A percentile compares a stretch with the other conserved stretches of the same genome.
Conservation (phyloP, 2,329 filamentous ascomycete genomes). For the Monosporascus sp. region DNA sequence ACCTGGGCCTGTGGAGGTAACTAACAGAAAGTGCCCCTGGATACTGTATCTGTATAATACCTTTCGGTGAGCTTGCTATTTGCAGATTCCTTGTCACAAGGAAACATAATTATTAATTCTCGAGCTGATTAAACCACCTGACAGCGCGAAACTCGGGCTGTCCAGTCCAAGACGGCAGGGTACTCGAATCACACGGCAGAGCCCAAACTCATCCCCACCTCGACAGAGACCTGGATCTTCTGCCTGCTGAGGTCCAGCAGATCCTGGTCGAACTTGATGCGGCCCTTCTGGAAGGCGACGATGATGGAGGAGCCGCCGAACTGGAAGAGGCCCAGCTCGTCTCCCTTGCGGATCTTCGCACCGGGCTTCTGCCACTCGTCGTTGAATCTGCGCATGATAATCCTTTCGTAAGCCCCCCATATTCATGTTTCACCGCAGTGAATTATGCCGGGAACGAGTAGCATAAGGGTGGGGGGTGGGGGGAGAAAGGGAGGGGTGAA, state of each 20-base stretch:
- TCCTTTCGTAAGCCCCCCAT: too few relatives aligned
- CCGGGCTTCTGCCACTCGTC: constrained; percentile 27
- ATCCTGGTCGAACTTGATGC: constrained; percentile 34
- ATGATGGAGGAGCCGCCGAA: constrained; percentile 36
- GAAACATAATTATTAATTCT: too few relatives aligned
- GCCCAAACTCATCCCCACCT: constrained; percentile 33
- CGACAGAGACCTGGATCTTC: constrained; percentile 30
- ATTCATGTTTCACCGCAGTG: too few relatives aligned
- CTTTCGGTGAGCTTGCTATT: too few relatives aligned
- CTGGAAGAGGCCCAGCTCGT: constrained; percentile 36
- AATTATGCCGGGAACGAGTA: too few relatives aligned
- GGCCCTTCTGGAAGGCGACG: constrained; percentile 32
- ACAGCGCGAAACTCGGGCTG: too few relatives aligned
- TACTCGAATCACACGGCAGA: neutral
- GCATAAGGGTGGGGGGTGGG: neutral
- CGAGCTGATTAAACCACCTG: too few relatives aligned
- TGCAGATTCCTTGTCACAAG: too few relatives aligned
- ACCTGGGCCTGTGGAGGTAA: too few relatives aligned
- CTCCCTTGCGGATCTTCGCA: constrained; percentile 30
- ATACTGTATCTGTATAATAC: too few relatives aligned
- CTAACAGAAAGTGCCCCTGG: too few relatives aligned
- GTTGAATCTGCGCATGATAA: constrained; percentile 23
- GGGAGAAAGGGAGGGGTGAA: neutral
- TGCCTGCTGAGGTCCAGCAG: constrained; percentile 25
- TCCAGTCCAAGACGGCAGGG: too few relatives aligned